phyloP scores from a whole-genome alignment of 371 early-diverging fungal species.

The Mucor velutinosus region DNA sequence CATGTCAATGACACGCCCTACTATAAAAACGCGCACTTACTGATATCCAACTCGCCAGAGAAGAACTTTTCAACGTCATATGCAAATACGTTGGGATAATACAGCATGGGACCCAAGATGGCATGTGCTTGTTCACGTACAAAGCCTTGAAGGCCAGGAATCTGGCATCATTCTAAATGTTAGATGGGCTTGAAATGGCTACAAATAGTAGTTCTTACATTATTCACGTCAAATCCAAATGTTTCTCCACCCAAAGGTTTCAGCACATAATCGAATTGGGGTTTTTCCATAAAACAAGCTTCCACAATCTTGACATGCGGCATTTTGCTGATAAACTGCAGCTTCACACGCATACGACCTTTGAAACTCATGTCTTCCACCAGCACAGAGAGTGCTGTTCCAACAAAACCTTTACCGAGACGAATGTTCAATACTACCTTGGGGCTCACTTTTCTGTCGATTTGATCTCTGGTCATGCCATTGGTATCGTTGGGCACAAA shows the following conservation, averaged over 20 bases:
- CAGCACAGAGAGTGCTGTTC: conserved; percentile 90
- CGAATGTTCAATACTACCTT: conserved; percentile 91
- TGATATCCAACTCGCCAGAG: conserved; percentile 61
- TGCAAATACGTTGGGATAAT: conserved; percentile 81
- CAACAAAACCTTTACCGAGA: conserved; percentile 86
- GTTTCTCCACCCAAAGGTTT: conserved; percentile 91
- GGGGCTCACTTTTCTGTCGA: conserved; percentile 77
- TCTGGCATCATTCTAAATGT: conserved; percentile 32
- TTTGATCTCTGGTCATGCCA: conserved; percentile 66
- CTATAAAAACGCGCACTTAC: conserved; percentile 17
- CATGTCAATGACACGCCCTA: background rate
- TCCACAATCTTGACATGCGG: conserved; percentile 90
- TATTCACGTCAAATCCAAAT: conserved; percentile 81
- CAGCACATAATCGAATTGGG: conserved; percentile 90
- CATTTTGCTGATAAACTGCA: conserved; percentile 81
- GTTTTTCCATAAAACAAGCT: conserved; percentile 87
- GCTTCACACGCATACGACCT: conserved; percentile 80
- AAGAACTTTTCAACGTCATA: conserved; percentile 85
- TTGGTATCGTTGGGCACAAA: conserved; percentile 83
- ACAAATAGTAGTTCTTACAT: conserved; percentile 34
- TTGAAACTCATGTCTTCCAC: conserved; percentile 91
- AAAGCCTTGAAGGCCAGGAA: conserved; percentile 81
- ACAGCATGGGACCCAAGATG: conserved; percentile 80
- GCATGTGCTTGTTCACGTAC: conserved; percentile 80
- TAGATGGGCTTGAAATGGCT: too few relatives aligned